Evolutionary conservation across 225 moss, liverwort and hornwort genomes (phyloP).

Genomic region (Takakia lepidozioides): DNA sequence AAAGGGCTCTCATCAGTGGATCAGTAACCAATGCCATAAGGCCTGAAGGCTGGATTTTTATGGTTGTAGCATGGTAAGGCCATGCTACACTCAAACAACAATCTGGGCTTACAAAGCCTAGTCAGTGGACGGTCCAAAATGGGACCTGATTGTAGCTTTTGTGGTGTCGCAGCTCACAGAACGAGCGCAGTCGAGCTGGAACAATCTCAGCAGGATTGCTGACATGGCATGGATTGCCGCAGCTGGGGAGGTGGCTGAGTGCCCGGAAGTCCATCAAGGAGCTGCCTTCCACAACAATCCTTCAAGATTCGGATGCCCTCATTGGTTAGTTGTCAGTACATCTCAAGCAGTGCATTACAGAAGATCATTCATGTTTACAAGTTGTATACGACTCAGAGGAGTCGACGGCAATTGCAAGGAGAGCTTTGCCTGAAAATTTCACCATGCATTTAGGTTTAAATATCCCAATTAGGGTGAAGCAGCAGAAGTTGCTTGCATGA

Average conservation of each 20-base stretch:
- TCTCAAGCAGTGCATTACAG: constrained; percentile 7
- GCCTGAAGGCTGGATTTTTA: not conserved
- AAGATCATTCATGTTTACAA: not conserved
- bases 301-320: constrained; percentile 21
- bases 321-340: too few species aligned
- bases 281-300: constrained; percentile 23
- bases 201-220: constrained; percentile 26
- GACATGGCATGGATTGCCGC: constrained; percentile 18
- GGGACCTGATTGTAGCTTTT: not conserved
- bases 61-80: not conserved
- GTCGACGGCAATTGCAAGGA: too few species aligned
- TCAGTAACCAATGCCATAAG: not conserved
- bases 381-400: too few species aligned
- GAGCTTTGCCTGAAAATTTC: too few species aligned
- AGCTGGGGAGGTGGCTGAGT: constrained; percentile 38
- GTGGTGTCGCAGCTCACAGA: constrained; percentile 7
- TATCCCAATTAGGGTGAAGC: too few species aligned
- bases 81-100: too few species aligned
- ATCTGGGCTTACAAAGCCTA: too few species aligned
- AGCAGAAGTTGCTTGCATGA: too few species aligned
- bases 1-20: not conserved
- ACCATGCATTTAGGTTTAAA: too few species aligned
- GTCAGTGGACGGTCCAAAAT: not conserved
- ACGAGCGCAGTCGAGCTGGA: constrained; percentile 35
- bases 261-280: constrained; percentile 24